Base-by-base conservation (phyloP, 495 filamentous ascomycete species). In the Annulohypoxylon nitens region DNA sequence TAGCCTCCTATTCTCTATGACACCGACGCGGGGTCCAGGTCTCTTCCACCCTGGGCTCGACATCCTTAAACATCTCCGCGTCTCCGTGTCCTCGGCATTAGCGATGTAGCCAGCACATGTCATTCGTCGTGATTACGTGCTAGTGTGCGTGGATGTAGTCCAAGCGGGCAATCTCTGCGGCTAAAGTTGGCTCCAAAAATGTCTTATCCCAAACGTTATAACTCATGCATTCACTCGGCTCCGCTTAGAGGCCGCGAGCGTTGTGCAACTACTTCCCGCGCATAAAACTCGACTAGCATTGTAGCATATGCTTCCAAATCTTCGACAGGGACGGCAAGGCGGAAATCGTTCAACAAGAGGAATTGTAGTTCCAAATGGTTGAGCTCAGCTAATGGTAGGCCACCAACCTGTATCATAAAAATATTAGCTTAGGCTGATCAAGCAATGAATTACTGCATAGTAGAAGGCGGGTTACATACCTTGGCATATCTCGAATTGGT, bases 401-500 rank as follows among this genome's bases (percentile, higher is more conserved):
- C 96, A 66, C 96, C 96, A 75, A 99, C 96, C 96, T 99, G 69
- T 25, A 70, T 36, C 63, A 48, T 33, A 43, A 4, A 33, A 1
- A 9, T 23, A 12, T 60, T 64, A 75, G 47, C 12, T 25, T 48
- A 7, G 4, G 36, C 8, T 51, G 2, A 34, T 30, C 34, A 12
- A 47, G 10, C 10, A 57, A 9, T n/a, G 8, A 34, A 50, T 23
- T 48, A 53, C 39, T 60, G 26, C 48, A 47, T n/a, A 6, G 0
- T 39, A 39, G 10, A 34, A 26, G 37, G 18, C n/a, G 18, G n/a
- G 16, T 14, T 59, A 78, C 86, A 70, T 88, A 97, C 96, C 92
- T 98, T 99, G 69, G 97, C 96, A 80, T 99, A 99, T 88, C 96
- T 87, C 51, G 97, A 98, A 82, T 99, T 99, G 16, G 96, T 99